Conservation (phyloP, 2,329 filamentous ascomycete species). For the Graphilbum sp. region DNA sequence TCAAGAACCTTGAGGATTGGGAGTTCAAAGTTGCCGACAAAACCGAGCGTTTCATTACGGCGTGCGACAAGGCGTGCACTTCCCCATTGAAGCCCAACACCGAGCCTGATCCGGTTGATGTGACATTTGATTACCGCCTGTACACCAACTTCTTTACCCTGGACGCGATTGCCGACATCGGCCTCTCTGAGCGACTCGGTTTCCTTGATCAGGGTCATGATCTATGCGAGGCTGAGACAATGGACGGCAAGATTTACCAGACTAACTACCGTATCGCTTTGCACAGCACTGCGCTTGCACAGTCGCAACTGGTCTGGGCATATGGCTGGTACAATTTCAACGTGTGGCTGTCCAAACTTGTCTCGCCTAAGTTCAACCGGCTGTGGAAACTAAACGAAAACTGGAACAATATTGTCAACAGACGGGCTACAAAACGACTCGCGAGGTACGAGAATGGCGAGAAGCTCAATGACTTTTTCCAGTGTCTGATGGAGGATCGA, state of each 20-base stretch:
- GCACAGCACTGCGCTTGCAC: constrained; percentile 31
- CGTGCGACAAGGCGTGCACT: constrained; percentile 26
- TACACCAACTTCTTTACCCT: constrained; percentile 26
- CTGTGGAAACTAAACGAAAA: no score
- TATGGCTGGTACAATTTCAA: constrained; percentile 33
- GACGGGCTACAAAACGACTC: constrained; percentile 24
- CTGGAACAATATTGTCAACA: no score
- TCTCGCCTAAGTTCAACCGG: no score
- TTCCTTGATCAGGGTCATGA: constrained; percentile 27
- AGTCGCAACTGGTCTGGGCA: constrained; percentile 31
- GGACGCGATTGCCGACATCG: constrained; percentile 34
- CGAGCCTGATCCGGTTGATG: constrained; percentile 17
- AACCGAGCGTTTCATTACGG: constrained; percentile 23
- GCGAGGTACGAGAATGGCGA: constrained; percentile 31
- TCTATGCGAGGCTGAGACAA: constrained; percentile 24
- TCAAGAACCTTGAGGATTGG: constrained; percentile 37
- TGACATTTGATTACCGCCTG: constrained; percentile 31
- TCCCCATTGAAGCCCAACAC: constrained; percentile 16
- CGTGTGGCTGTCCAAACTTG: no score
- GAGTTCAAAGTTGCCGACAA: constrained; percentile 39
- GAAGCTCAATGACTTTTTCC: constrained; percentile 42
- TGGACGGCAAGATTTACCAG: constrained; percentile 28
- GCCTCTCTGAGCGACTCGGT: constrained; percentile 29
- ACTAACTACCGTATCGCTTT: constrained; percentile 32
- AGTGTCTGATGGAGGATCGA: constrained; percentile 33